These are phyloP conservation scores for Colletotrichum sp. DNA, from an alignment of 2,329 filamentous ascomycete species.

Conservation along the genomic window DNA sequence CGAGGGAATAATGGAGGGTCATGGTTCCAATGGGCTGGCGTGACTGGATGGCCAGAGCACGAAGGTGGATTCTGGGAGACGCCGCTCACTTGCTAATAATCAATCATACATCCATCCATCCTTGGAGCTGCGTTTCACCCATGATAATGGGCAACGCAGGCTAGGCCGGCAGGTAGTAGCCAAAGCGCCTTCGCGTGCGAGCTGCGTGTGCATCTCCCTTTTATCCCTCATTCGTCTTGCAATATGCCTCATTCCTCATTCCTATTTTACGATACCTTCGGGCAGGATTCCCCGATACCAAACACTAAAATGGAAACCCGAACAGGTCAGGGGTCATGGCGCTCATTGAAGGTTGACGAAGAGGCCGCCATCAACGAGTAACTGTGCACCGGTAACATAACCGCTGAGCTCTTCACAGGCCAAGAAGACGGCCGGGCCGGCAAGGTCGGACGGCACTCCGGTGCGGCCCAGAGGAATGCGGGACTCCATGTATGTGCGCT, in stretches of 20 bases:
- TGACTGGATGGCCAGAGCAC: not conserved
- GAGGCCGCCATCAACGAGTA: slow-evolving; percentile 86
- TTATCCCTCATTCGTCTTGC: not conserved
- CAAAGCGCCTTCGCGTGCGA: not conserved
- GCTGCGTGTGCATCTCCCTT: not conserved
- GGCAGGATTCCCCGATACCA: not conserved
- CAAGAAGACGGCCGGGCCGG: slow-evolving; percentile 84
- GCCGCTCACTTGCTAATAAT: slow-evolving; percentile 4
- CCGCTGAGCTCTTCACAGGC: slow-evolving; percentile 79
- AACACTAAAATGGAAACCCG: not conserved
- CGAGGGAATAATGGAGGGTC: not conserved
- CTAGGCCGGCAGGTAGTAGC: not conserved
- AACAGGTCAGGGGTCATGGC: not conserved
- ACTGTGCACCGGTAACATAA: slow-evolving; percentile 82
- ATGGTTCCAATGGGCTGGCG: not conserved
- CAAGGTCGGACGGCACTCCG: slow-evolving; percentile 76
- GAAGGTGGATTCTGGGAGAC: slow-evolving; percentile 3
- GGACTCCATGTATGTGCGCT: slow-evolving; percentile 79
- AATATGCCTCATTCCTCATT: not conserved
- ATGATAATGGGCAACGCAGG: not conserved
- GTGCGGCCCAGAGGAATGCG: slow-evolving; percentile 79
- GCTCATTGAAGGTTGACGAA: slow-evolving; percentile 85
- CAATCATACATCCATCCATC: slow-evolving; percentile 13
- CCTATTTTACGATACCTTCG: not conserved
- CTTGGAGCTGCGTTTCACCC: slow-evolving; percentile 12